These are phyloP conservation scores for Scytalidium sp. DNA, from an alignment of 2,329 filamentous ascomycete species.

Conservation along the genomic window DNA sequence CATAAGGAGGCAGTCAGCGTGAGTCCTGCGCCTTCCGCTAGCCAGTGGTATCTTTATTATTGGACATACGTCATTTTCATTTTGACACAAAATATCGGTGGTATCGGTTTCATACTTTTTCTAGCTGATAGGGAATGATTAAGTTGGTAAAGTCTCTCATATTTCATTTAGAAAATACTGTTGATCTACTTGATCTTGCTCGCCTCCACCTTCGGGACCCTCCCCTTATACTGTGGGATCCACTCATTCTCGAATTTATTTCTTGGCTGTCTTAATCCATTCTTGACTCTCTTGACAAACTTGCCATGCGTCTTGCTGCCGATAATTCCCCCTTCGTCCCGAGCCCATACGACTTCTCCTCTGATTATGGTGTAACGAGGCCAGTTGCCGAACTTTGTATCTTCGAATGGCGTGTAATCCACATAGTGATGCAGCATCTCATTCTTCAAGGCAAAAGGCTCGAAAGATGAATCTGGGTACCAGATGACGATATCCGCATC, in stretches of 20 bases:
- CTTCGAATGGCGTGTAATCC: constrained; percentile 34
- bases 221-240: constrained; percentile 1
- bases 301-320: constrained; percentile 29
- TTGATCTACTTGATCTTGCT: neutral
- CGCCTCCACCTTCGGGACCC: neutral
- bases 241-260: constrained; percentile 7
- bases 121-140: no score
- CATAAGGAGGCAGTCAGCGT: no score
- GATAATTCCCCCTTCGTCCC: constrained; percentile 23
- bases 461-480: constrained; percentile 27
- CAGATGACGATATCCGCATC: constrained; percentile 42
- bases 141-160: neutral
- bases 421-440: constrained; percentile 31
- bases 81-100: no score
- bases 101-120: no score
- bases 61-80: no score
- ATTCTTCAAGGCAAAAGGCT: constrained; percentile 30
- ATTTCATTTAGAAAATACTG: neutral
- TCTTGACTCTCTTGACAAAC: constrained; percentile 33
- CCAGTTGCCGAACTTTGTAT: constrained; percentile 29
- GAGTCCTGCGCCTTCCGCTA: no score
- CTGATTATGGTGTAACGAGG: constrained; percentile 31
- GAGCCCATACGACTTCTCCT: constrained; percentile 29
- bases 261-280: constrained; percentile 23
- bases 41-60: no score